Base-by-base conservation (phyloP, 2,329 filamentous ascomycete species). In the Lasiodiplodia gonubiensis region DNA sequence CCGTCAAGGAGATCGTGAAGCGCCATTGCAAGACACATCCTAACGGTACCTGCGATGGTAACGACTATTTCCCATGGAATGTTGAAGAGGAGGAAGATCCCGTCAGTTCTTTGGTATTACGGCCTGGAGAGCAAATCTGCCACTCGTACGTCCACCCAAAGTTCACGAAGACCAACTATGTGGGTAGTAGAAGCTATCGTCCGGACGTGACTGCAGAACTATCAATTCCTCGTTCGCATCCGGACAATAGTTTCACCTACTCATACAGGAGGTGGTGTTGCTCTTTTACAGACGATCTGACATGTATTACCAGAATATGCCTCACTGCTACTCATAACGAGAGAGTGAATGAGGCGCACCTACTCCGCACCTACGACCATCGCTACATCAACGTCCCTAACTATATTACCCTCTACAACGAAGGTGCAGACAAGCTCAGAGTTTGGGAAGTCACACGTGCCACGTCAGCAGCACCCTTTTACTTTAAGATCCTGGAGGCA, bases 361-460 rank as follows among this genome's bases (percentile, higher is more conserved):
- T 85, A 2, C 77, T 85, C 8, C 81, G 83, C 14, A 80, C 82
- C 1, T 85, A 84, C 68, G 77, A 82, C 11, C 82, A 84, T 70
- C 79, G 75, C 68, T 85, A 84, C 70, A 71, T 76, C 8, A 73
- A 78, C 0, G 77, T 80, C 0, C 76, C 79, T 3, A 77, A 77
- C 61, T 84, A 81, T 80, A 79, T 83, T 6, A 81, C 79, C 3
- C 75, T 76, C 1, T 84, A 84, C 75, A 85, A 85, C 69, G 78
- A 81, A 72, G 81, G 80, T 10, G 79, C 79, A 6, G 81, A 84
- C 67, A 74, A 75, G 51, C 73, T 84, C 18, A 77, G 79, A 1
- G 85, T 86, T 49, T 86, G 83, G 79, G 74, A 85, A 72, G 84
- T 85, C 0, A 84, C 82, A 0, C 74, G 84, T 8, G 85, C 84